These are phyloP conservation scores for Nothophaeocryptopus gaeumannii DNA, from an alignment of 2,329 filamentous ascomycete species.

Conservation along the genomic window DNA sequence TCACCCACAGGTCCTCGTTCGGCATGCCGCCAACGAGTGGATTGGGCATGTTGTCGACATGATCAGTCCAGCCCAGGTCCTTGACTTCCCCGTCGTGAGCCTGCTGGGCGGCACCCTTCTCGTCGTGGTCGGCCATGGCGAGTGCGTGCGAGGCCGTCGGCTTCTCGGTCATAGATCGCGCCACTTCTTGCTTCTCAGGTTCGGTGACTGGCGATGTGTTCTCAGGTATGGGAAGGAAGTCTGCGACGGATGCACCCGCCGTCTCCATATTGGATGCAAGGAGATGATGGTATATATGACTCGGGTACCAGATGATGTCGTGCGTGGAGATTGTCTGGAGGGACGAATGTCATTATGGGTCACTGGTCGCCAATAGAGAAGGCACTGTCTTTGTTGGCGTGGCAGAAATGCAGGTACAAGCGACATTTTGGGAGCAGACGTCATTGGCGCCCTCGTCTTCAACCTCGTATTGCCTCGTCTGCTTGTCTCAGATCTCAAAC, in stretches of 20 bases:
- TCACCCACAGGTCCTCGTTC: slow-evolving; percentile 71
- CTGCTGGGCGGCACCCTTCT: slow-evolving; percentile 46
- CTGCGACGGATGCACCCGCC: slow-evolving; percentile 7
- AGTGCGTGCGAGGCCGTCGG: slow-evolving; percentile 49
- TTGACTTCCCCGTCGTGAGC: slow-evolving; percentile 54
- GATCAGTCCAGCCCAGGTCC: slow-evolving; percentile 68
- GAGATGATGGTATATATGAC: background rate
- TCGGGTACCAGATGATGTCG: background rate
- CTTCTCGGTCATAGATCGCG: slow-evolving; percentile 38
- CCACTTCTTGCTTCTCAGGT: slow-evolving; percentile 31
- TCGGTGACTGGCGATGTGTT: slow-evolving; percentile 30
- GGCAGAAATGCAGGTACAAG: too few relatives aligned
- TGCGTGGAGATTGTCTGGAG: background rate
- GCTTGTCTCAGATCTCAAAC: too few relatives aligned
- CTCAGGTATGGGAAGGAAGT: slow-evolving; percentile 37
- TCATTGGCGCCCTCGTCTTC: too few relatives aligned
- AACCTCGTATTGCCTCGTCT: too few relatives aligned
- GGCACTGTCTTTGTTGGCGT: too few relatives aligned
- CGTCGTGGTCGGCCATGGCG: slow-evolving; percentile 45
- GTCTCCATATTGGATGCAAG: slow-evolving; percentile 9
- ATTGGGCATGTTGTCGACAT: slow-evolving; percentile 53
- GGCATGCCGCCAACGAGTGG: slow-evolving; percentile 65
- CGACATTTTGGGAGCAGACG: too few relatives aligned
- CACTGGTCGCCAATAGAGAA: background rate
- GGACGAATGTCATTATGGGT: slow-evolving; percentile 1